Evolutionary conservation across 352 stramenopile species (phyloP).

Genomic region (Phytophthora boehmeriae): DNA sequence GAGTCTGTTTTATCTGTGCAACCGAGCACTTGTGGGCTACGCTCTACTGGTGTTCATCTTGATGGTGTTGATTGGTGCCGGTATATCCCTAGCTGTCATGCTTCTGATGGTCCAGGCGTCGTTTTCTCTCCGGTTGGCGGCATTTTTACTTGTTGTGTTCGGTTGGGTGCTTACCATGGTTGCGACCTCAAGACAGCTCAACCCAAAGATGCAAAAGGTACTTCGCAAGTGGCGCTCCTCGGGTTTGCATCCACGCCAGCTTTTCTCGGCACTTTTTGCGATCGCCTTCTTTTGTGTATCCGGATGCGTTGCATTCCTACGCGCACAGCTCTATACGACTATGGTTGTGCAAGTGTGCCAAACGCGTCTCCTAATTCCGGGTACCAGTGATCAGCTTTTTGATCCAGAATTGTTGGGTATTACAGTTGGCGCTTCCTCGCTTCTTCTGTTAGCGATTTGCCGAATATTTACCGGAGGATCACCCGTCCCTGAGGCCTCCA

Average conservation of each 20-base stretch:
- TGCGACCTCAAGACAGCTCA: constrained; percentile 46
- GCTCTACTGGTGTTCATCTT: constrained; percentile 32
- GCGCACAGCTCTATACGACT: constrained; percentile 73
- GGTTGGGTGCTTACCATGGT: constrained; percentile 56
- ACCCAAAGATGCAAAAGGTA: constrained; percentile 45
- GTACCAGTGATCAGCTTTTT: constrained; percentile 30
- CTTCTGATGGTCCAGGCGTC: constrained; percentile 33
- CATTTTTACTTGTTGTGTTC: constrained; percentile 49
- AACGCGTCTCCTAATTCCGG: constrained; percentile 42
- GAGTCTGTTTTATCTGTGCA: constrained; percentile 35
- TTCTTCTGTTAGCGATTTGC: constrained; percentile 23
- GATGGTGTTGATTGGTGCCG: constrained; percentile 32
- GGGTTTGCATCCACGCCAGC: constrained; percentile 40
- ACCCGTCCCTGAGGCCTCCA: not conserved
- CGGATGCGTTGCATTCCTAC: constrained; percentile 64
- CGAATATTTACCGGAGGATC: constrained; percentile 11
- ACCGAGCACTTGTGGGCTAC: constrained; percentile 31
- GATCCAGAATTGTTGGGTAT: constrained; percentile 53
- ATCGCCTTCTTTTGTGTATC: constrained; percentile 46
- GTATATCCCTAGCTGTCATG: constrained; percentile 32
- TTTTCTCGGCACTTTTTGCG: constrained; percentile 36
- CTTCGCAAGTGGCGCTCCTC: constrained; percentile 38
- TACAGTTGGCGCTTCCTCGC: constrained; percentile 26
- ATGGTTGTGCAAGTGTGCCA: constrained; percentile 74
- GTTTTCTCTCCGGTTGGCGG: constrained; percentile 41